Conservation (phyloP, 1,284 basidiomycete species). For the Apiotrichum sp. region DNA sequence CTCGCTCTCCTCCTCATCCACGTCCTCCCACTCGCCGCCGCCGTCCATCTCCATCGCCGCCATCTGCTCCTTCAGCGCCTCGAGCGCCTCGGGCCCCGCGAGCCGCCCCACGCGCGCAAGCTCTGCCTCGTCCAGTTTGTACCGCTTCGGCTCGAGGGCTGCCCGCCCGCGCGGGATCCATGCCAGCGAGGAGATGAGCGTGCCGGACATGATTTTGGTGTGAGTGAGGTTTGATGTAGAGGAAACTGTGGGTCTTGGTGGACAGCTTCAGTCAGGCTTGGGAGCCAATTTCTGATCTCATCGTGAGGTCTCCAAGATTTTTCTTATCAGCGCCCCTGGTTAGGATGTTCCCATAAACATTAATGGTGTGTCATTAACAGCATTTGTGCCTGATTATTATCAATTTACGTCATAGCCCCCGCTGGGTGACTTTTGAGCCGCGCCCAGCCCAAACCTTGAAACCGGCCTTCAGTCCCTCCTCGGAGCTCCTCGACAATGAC, state of each 20-base stretch:
- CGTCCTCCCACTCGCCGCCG: slow-evolving; percentile 38
- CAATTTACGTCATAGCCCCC: too few species aligned
- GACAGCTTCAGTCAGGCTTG: background rate
- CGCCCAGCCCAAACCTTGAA: too few species aligned
- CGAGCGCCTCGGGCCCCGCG: slow-evolving; percentile 74
- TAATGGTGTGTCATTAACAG: too few species aligned
- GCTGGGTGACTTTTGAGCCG: too few species aligned
- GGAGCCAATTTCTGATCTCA: too few species aligned
- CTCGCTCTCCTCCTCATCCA: slow-evolving; percentile 31
- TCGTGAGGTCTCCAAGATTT: too few species aligned
- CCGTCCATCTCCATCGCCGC: slow-evolving; percentile 61
- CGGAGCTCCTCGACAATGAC: too few species aligned
- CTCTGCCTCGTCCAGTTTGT: slow-evolving; percentile 85
- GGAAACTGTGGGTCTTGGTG: background rate
- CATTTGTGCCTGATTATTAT: too few species aligned
- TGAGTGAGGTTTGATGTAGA: background rate
- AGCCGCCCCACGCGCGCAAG: slow-evolving; percentile 83
- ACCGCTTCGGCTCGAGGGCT: slow-evolving; percentile 71
- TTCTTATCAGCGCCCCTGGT: too few species aligned
- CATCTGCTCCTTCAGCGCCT: slow-evolving; percentile 71
- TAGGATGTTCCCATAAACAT: too few species aligned
- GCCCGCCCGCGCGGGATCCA: slow-evolving; percentile 82
- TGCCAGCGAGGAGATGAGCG: slow-evolving; percentile 53
- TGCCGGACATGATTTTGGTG: slow-evolving; percentile 40
- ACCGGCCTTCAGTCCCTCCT: too few species aligned